Evolutionary conservation across 768 basidiomycete genomes (phyloP), one percentile per base, ranked within the genome.

Genomic region (Dioszegia hungarica): DNA sequence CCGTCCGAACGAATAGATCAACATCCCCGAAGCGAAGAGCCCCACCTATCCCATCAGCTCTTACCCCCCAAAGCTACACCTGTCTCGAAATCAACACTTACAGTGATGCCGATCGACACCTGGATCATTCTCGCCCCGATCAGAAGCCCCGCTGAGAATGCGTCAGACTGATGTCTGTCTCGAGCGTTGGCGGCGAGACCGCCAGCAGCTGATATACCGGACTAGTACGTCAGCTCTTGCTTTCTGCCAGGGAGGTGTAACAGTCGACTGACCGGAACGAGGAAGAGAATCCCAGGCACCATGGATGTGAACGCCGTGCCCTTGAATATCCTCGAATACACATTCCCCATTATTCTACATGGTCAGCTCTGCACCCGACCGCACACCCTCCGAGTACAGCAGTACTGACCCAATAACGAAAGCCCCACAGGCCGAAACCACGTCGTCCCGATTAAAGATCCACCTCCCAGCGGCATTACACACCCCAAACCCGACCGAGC

Each of bases 61-160:
- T 43, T 1, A 27, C 47, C 33, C 20, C 29, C 31, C 11, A 4
- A 17, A 37, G 34, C 24, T 14, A 27, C 39, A 33, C 14, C 22
- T 20, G 25, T 9, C 1, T n/a, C n/a, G n/a, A n/a, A 19, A 19
- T 28, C 6, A 28, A 31, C 20, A 60, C 64, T 60, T 28, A 70
- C 88, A 0, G 89, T 91, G 64, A 92, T 90, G 27, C 90, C 90
- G 56, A 91, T 89, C 0, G 88, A 87, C 45, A 91, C 89, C 87
- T 90, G 90, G 8, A 89, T 86, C 31, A 85, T 84, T 60, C 89
- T 87, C 51, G 90, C 88, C 62, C 89, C 88, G 60, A 90, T 88
- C 22, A 85, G 86, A 68, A 83, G 84, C 19, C 87, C 88, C 61
- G 86, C 85, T 2, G 86, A 86, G 47, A 75, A 75, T n/a, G 72